Percentiles rank a stretch among this genome's conserved stretches.
Evolutionary conservation across 495 filamentous ascomycete genomes (phyloP).

Genomic region (Oleoguttula mirabilis): DNA sequence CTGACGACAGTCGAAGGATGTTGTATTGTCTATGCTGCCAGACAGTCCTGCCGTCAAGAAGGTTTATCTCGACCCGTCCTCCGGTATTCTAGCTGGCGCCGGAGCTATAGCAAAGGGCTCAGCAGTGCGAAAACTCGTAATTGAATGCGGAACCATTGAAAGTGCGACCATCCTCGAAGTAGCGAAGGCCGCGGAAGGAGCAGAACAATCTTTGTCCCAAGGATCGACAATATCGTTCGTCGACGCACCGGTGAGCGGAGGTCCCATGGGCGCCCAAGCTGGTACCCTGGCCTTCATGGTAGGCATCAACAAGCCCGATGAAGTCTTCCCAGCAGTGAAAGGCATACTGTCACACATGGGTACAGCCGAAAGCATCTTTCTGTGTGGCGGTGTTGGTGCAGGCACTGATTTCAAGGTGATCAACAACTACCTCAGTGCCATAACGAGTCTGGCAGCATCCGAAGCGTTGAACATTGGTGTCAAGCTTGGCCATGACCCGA

Average conservation of each 20-base stretch:
- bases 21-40: conserved; percentile 22
- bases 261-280: conserved; percentile 29
- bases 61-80: conserved; percentile 19
- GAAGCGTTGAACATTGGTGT: conserved; percentile 25
- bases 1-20: conserved; percentile 2
- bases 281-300: conserved; percentile 26
- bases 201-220: conserved; percentile 30
- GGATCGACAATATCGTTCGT: conserved; percentile 9
- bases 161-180: conserved; percentile 65
- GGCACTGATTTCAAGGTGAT: conserved; percentile 23
- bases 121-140: conserved; percentile 14
- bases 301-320: conserved; percentile 22
- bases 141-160: conserved; percentile 25
- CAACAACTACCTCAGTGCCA: conserved; percentile 26
- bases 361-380: neutral
- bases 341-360: conserved; percentile 20
- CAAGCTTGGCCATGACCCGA: conserved; percentile 22
- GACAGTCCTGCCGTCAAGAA: conserved; percentile 16
- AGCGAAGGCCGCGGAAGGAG: conserved; percentile 57
- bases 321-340: conserved; percentile 16
- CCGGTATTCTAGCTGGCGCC: conserved; percentile 17
- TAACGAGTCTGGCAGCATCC: conserved; percentile 21
- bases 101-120: neutral
- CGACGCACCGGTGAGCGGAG: conserved; percentile 32
- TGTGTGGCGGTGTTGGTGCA: conserved; percentile 4